A percentile compares a stretch with the other conserved stretches of the same genome.
Evolutionary conservation across 2,329 filamentous ascomycete species (phyloP).

Genomic region (Pestalotiopsis fici): DNA sequence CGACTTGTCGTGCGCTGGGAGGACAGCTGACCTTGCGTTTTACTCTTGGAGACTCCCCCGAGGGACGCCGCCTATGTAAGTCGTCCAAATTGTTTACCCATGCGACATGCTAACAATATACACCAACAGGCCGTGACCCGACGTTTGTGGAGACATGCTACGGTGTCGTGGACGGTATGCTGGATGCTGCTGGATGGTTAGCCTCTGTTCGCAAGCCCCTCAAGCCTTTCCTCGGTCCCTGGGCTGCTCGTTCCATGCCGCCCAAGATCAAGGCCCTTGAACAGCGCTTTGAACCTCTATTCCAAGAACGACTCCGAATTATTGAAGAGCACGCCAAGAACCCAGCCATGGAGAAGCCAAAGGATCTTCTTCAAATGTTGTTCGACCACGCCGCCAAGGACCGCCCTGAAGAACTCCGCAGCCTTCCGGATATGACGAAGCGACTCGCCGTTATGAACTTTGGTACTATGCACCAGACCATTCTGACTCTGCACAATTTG

Average conservation of each 20-base stretch:
- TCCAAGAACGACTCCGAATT: slow-evolving; percentile 18
- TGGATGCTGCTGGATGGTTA: slow-evolving; percentile 32
- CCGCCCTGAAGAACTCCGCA: slow-evolving; percentile 35
- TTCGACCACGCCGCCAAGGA: slow-evolving; percentile 37
- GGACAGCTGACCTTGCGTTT: slow-evolving; percentile 25
- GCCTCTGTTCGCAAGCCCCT: slow-evolving; percentile 30
- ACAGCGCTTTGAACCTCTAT: slow-evolving; percentile 22
- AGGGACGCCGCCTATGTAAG: slow-evolving; percentile 31
- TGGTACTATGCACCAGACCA: slow-evolving; percentile 40
- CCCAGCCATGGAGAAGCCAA: slow-evolving; percentile 23
- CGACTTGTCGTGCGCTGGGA: slow-evolving; percentile 26
- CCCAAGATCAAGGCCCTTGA: slow-evolving; percentile 25
- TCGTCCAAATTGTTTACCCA: neutral
- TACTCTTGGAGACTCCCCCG: slow-evolving; percentile 21
- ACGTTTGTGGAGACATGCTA: slow-evolving; percentile 31
- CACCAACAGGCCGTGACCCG: slow-evolving; percentile 30
- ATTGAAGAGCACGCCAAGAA: slow-evolving; percentile 18
- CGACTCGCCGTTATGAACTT: slow-evolving; percentile 35
- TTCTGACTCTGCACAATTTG: slow-evolving; percentile 38
- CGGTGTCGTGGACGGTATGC: slow-evolving; percentile 30
- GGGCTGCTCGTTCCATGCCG: slow-evolving; percentile 22
- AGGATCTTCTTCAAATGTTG: slow-evolving; percentile 44
- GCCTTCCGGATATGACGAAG: slow-evolving; percentile 27
- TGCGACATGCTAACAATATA: neutral
- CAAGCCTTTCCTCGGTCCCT: slow-evolving; percentile 29